Base-by-base conservation (phyloP, 192 early-diverging fungal species). In the Entomortierella lignicola region DNA sequence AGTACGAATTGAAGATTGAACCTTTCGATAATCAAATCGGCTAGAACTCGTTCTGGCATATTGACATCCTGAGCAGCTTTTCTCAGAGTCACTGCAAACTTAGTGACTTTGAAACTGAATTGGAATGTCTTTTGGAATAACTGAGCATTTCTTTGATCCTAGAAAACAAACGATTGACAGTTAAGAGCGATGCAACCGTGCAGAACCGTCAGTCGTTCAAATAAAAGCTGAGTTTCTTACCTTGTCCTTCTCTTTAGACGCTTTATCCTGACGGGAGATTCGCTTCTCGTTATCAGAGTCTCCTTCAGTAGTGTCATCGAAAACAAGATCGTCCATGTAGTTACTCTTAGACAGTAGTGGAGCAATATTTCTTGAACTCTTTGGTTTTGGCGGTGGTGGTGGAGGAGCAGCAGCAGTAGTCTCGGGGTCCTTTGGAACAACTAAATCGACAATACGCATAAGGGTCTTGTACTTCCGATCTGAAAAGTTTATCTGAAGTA, bases 401-500 rank as follows among this genome's bases (percentile, higher is more conserved):
- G 54, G 55, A 7, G 75, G 37, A 58, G 73, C 47, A 25, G 69
- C 37, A 39, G 63, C 64, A 17, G 69, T 60, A 31, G 48, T 59
- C 32, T 71, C 82, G 10, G 59, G 63, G 44, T 57, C 73, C 71
- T 70, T 73, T 52, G 75, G 83, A 34, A 87, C 82, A 23, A 95
- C 88, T 43, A 92, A 82, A 48, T 94, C 92, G 23, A 93, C 86
- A 62, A 93, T 90, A 20, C 74, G 82, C 95, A 97, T 98, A 8
- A 98, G 84, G 1, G 90, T 89, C 66, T 92, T 91, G 87, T 98
- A 97, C 77, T 99, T 99, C 57, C 90, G 85, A 80, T 99, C 96
- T 0, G 96, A 97, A 32, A 99, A 90, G 75, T 95, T 97, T 26
- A 97, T 77, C 56, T 95, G 90, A 37, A 99, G 69, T 21, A 93